Evolutionary conservation across 305 asterid species (phyloP).

Genomic region (Solanum hybrid): DNA sequence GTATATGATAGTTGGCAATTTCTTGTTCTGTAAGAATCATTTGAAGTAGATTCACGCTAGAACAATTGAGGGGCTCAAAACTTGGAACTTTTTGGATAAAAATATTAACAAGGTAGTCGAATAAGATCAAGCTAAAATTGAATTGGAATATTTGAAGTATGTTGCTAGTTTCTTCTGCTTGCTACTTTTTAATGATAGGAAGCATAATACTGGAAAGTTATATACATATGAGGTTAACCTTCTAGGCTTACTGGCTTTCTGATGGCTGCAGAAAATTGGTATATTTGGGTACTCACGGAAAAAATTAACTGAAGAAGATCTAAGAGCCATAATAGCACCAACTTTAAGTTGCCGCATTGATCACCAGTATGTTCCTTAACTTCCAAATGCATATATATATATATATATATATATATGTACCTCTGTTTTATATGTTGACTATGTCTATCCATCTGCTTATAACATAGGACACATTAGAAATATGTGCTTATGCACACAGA

Average conservation of each 20-base stretch:
- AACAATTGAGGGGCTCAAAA: background rate
- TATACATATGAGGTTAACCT: background rate
- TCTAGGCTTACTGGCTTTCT: slow-evolving; percentile 5
- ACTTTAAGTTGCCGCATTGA: slow-evolving; percentile 44
- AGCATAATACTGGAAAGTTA: background rate
- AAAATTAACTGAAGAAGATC: slow-evolving; percentile 27
- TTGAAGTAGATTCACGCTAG: background rate
- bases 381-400: background rate
- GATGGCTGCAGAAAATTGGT: slow-evolving; percentile 27
- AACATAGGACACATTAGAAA: background rate
- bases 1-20: background rate
- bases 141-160: background rate
- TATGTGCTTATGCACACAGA: background rate
- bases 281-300: slow-evolving; percentile 40
- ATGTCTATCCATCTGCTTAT: background rate
- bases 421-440: background rate
- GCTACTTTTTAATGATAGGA: background rate
- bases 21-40: background rate
- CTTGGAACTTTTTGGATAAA: background rate
- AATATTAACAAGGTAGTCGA: background rate
- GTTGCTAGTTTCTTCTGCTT: background rate
- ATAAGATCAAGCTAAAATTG: background rate
- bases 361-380: slow-evolving; percentile 29
- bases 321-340: slow-evolving; percentile 39
- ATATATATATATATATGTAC: background rate